Evolutionary conservation across 1,284 basidiomycete genomes (phyloP).

Genomic region (Fomitopsis palustris): DNA sequence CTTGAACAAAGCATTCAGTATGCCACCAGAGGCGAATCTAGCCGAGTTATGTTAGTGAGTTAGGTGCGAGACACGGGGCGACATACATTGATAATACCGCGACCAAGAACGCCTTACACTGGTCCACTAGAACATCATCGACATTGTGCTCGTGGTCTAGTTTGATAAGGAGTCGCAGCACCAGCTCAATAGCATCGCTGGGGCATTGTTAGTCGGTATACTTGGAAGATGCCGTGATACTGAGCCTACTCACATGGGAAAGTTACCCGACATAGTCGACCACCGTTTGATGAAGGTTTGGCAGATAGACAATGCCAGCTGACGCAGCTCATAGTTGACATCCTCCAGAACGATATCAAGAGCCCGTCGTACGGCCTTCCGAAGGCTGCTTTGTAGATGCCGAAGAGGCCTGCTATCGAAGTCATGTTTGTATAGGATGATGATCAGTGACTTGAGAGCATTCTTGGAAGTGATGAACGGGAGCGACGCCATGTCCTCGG

Average conservation of each 20-base stretch:
- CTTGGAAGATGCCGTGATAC: neutral
- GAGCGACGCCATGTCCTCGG: constrained; percentile 39
- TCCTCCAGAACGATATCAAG: constrained; percentile 47
- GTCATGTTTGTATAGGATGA: constrained; percentile 68
- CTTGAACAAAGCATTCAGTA: constrained; percentile 55
- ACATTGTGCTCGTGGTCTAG: constrained; percentile 38
- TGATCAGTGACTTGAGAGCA: constrained; percentile 57
- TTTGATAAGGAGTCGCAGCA: constrained; percentile 42
- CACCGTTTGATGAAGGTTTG: constrained; percentile 63
- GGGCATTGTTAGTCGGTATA: neutral
- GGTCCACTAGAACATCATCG: constrained; percentile 56
- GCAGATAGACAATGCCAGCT: constrained; percentile 53
- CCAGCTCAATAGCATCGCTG: constrained; percentile 47
- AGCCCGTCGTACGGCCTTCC: constrained; percentile 47
- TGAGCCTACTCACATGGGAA: constrained; percentile 46
- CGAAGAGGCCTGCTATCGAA: constrained; percentile 50
- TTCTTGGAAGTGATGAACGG: constrained; percentile 54
- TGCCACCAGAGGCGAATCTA: constrained; percentile 52
- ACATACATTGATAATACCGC: constrained; percentile 47
- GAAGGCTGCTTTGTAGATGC: constrained; percentile 49
- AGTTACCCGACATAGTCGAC: constrained; percentile 46
- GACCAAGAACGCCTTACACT: constrained; percentile 53
- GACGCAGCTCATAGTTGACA: constrained; percentile 61
- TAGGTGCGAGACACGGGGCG: neutral
- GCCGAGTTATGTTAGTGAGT: neutral